Evolutionary conservation across 805 yeast genomes (phyloP).

Genomic region (Candida yuanshanica): DNA sequence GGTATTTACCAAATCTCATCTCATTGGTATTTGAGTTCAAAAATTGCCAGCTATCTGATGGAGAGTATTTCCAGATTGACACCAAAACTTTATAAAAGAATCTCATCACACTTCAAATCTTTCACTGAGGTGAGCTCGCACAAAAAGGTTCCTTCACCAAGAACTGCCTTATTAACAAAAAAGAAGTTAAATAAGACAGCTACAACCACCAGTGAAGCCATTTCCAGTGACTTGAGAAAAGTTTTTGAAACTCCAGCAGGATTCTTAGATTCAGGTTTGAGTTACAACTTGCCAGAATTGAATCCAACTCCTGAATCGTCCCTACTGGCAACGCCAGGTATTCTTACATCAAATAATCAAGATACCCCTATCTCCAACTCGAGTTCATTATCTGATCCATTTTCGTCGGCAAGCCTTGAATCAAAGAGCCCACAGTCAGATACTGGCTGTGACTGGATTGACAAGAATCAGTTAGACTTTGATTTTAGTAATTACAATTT

Average conservation of each 20-base stretch:
- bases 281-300: constrained; percentile 10
- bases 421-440: constrained; percentile 29
- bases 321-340: background rate
- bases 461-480: constrained; percentile 37
- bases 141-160: constrained; percentile 5
- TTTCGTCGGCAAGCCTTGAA: constrained; percentile 1
- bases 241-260: constrained; percentile 5
- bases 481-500: constrained; percentile 24
- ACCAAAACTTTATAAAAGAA: constrained; percentile 34
- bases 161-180: background rate
- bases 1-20: constrained; percentile 43
- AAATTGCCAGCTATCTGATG: constrained; percentile 39
- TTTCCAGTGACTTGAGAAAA: background rate
- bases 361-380: background rate
- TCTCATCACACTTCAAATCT: constrained; percentile 28
- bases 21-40: constrained; percentile 47
- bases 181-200: background rate
- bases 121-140: constrained; percentile 3
- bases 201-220: background rate
- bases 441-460: constrained; percentile 57
- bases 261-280: constrained; percentile 7
- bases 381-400: background rate
- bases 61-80: constrained; percentile 39
- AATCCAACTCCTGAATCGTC: background rate
- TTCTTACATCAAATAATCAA: background rate